These are phyloP conservation scores for Trichoderma cornu-damae DNA, from an alignment of 2,329 filamentous ascomycete genomes.

Conservation along the genomic window DNA sequence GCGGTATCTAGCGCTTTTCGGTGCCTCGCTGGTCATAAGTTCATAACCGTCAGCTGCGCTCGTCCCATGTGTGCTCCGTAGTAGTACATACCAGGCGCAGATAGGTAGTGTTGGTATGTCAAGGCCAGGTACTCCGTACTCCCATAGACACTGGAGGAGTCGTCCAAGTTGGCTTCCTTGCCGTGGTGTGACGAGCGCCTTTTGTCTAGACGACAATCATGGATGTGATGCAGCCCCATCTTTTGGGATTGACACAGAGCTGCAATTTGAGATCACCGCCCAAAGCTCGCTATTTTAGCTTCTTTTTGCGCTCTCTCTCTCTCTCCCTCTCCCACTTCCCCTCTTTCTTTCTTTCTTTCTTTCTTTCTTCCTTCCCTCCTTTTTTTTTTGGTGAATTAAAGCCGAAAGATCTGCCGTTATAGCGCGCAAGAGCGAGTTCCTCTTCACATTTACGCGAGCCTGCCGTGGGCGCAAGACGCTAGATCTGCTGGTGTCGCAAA, in stretches of 20 bases:
- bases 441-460: not conserved
- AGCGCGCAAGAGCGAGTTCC: not conserved
- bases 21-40: conserved; percentile 5
- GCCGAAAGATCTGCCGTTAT: not conserved
- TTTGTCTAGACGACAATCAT: conserved; percentile 5
- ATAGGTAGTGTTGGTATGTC: not conserved
- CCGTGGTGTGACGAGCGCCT: conserved; percentile 16
- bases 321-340: too few relatives aligned
- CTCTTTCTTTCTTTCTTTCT: not conserved
- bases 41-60: conserved; percentile 9
- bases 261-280: conserved; percentile 11
- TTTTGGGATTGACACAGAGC: conserved; percentile 1
- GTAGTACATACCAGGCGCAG: not conserved
- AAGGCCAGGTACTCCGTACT: not conserved
- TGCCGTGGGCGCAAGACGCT: conserved; percentile 13
- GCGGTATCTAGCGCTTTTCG: conserved; percentile 7
- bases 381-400: not conserved
- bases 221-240: conserved; percentile 14
- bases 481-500: conserved; percentile 1
- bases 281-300: not conserved
- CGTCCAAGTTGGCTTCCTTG: conserved; percentile 15
- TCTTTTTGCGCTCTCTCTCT: not conserved
- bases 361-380: not conserved
- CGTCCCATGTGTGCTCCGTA: not conserved
- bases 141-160: conserved; percentile 8